Percentiles rank a stretch among this genome's conserved stretches.
Evolutionary conservation across 2,329 filamentous ascomycete genomes (phyloP).

Genomic region (Aureobasidium sp.): DNA sequence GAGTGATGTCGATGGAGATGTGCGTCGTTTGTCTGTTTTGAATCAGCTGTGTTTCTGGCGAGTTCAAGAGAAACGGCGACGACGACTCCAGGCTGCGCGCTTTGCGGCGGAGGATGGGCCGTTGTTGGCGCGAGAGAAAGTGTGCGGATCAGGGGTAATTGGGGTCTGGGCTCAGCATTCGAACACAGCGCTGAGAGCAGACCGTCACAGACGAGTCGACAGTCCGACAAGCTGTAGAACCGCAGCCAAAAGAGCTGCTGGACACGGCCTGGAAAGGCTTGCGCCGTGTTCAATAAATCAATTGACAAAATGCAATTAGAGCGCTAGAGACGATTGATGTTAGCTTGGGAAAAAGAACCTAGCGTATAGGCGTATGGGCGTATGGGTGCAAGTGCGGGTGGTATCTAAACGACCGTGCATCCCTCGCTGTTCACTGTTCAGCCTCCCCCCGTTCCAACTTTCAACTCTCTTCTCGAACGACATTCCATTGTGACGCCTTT

Average conservation of each 20-base stretch:
- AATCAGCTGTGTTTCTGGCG: not conserved
- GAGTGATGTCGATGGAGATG: not conserved
- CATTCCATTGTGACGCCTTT: constrained; percentile 1
- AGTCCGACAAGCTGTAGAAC: too few species aligned
- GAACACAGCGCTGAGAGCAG: not conserved
- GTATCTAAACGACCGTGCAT: constrained; percentile 10
- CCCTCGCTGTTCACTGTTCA: not conserved
- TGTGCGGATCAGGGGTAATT: constrained; percentile 6
- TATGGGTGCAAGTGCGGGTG: not conserved
- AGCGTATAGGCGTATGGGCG: not conserved
- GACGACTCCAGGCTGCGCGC: not conserved
- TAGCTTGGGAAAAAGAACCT: not conserved
- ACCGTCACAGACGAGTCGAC: not conserved
- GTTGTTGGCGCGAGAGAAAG: not conserved
- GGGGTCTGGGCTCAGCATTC: not conserved
- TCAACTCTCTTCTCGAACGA: constrained; percentile 4
- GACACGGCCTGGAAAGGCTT: not conserved
- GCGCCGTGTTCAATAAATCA: not conserved
- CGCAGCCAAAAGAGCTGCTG: not conserved
- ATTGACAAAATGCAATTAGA: not conserved
- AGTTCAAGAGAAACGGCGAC: not conserved
- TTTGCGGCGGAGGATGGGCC: not conserved
- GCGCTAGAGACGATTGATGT: not conserved
- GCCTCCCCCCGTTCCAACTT: not conserved
- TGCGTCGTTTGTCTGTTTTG: not conserved